Evolutionary conservation across 371 early-diverging fungal species (phyloP).

Genomic region (Nematocida sp.): DNA sequence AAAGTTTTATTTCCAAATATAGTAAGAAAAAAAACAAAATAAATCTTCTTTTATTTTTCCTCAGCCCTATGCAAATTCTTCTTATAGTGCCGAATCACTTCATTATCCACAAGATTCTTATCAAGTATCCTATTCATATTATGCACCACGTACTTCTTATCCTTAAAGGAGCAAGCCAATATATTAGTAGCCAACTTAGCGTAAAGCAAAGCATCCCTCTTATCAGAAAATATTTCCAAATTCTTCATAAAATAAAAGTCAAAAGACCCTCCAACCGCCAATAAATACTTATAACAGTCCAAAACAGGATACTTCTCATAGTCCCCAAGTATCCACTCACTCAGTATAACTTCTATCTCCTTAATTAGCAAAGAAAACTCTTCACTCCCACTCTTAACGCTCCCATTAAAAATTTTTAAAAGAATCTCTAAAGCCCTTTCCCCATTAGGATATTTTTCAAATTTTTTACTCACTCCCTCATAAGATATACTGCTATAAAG

Average conservation of each 20-base stretch:
- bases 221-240: slow-evolving; percentile 26
- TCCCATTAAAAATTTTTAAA: slow-evolving; percentile 6
- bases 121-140: slow-evolving; percentile 28
- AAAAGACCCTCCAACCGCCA: slow-evolving; percentile 43
- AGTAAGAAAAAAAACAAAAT: background rate
- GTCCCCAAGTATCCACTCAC: slow-evolving; percentile 14
- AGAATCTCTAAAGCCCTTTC: slow-evolving; percentile 14
- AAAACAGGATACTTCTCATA: slow-evolving; percentile 53
- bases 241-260: slow-evolving; percentile 59
- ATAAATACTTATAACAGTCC: slow-evolving; percentile 63
- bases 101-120: slow-evolving; percentile 16
- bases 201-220: slow-evolving; percentile 60
- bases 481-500: slow-evolving; percentile 56
- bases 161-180: slow-evolving; percentile 53
- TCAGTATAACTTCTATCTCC: slow-evolving; percentile 43
- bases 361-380: background rate
- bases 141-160: slow-evolving; percentile 9
- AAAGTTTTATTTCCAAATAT: too few relatives aligned
- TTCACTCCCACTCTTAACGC: slow-evolving; percentile 5
- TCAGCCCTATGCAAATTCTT: slow-evolving; percentile 14
- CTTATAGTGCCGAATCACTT: slow-evolving; percentile 32
- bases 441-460: slow-evolving; percentile 5
- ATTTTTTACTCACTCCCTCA: slow-evolving; percentile 51
- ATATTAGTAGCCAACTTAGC: slow-evolving; percentile 60
- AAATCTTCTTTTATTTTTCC: background rate